Conservation (phyloP, 2,329 filamentous ascomycete species). For the Periconia digitata region DNA sequence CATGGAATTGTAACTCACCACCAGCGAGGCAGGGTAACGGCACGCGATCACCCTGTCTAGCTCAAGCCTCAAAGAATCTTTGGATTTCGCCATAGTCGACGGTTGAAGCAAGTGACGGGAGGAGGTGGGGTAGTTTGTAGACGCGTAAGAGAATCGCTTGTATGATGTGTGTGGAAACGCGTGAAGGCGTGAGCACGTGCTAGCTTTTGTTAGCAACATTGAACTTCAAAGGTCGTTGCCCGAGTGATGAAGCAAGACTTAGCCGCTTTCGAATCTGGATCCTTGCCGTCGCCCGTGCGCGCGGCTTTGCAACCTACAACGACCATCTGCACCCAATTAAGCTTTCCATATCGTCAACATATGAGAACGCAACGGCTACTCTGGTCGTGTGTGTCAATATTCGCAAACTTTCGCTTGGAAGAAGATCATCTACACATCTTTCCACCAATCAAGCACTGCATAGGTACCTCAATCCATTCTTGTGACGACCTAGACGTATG, state of each 20-base stretch:
- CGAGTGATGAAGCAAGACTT: constrained; percentile 1
- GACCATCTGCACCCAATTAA: too few species aligned
- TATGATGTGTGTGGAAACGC: constrained; percentile 17
- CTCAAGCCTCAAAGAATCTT: constrained; percentile 41
- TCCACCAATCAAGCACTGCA: neutral
- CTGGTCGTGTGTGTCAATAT: too few species aligned
- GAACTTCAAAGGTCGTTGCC: too few species aligned
- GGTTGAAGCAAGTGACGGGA: neutral
- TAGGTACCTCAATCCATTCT: neutral
- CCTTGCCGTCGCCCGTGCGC: too few species aligned
- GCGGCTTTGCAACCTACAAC: too few species aligned
- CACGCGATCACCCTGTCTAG: constrained; percentile 51
- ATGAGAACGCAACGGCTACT: too few species aligned
- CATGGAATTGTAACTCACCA: constrained; percentile 45
- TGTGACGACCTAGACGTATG: neutral
- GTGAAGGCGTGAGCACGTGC: neutral
- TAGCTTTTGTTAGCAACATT: too few species aligned
- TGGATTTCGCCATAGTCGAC: constrained; percentile 18
- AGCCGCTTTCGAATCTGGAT: constrained; percentile 10
- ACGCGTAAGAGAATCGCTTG: constrained; percentile 14
- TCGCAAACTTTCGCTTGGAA: neutral
- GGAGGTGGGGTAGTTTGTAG: constrained; percentile 10
- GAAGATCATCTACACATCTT: neutral
- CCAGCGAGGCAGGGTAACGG: constrained; percentile 54
- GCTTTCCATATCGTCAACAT: too few species aligned